A percentile compares a stretch with the other conserved stretches of the same genome.
phyloP scores from a whole-genome alignment of 805 yeast genomes.

The Soucietia sequanensis region DNA sequence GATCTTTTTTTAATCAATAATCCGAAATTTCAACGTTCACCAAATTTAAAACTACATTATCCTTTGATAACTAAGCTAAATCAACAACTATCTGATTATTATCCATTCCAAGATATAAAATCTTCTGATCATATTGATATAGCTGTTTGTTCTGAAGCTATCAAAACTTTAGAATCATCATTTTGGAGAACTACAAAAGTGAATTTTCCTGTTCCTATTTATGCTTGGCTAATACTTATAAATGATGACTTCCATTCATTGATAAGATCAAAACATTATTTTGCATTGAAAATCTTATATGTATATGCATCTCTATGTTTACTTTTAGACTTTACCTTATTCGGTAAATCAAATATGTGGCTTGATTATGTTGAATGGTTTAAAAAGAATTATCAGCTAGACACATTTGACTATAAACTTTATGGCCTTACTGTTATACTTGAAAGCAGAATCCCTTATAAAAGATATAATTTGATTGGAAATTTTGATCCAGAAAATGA shows the following conservation, averaged over 20 bases:
- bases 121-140: constrained; percentile 2
- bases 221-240: constrained; percentile 22
- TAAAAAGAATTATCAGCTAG: constrained; percentile 4
- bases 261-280: constrained; percentile 17
- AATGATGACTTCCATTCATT: constrained; percentile 14
- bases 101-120: constrained; percentile 2
- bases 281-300: constrained; percentile 25
- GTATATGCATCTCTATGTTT: constrained; percentile 17
- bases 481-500: constrained; percentile 5
- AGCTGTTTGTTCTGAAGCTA: constrained; percentile 2
- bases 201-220: constrained; percentile 32
- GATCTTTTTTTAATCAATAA: constrained; percentile 1
- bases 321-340: constrained; percentile 20
- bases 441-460: not conserved
- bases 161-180: constrained; percentile 13
- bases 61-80: not conserved
- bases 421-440: not conserved
- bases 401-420: not conserved
- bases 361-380: constrained; percentile 21
- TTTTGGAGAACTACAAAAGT: constrained; percentile 9
- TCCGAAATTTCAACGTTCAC: not conserved
- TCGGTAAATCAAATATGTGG: constrained; percentile 26
- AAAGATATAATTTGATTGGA: not conserved
- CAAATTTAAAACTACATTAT: not conserved
- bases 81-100: not conserved